Evolutionary conservation across 2,329 filamentous ascomycete genomes (phyloP), one percentile per base, ranked within the genome.

Genomic region (Fusarium torreyae): DNA sequence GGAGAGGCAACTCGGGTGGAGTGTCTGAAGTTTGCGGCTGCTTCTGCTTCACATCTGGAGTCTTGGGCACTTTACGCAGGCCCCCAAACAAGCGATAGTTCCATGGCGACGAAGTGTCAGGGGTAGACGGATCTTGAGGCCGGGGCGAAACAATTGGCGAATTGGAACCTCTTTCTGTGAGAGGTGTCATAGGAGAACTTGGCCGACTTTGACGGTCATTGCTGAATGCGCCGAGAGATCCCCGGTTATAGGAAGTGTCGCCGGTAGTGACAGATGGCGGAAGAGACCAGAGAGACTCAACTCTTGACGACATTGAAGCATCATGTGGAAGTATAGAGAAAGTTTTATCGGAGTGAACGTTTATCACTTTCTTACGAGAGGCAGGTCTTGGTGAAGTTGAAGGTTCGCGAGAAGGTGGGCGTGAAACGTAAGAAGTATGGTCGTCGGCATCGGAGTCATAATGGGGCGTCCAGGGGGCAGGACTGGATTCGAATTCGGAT

Each of bases 281-380:
- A 34, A 81, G 78, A 11, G 85, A 85, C 67, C 75, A 75, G 18
- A 76, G 64, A 18, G 77, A 79, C n/a, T 76, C 67, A 15, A 75
- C 71, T 58, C 72, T 69, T 11, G 76, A 79, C 7, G 75, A 76
- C 14, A 69, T 59, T 13, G 75, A 73, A 36, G 63, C 59, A n/a
- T 74, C 61, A 43, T 83, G 72, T 75, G 77, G 77, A 66, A 83
- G 66, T 57, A 89, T 77, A 17, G 86, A 87, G 70, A 89, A 89
- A 6, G 87, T 89, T 77, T 88, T 88, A 76, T 89, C 85, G 7
- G 86, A 76, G 69, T 88, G 82, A 28, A 89, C 78, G 54, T 81
- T 82, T 61, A 89, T 83, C 31, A 83, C 74, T 64, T 83, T 76
- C 38, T 77, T 77, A 45, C 75, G 74, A 14, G 77, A 75, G 20